phyloP scores from a whole-genome alignment of 805 yeast species.

The Wickerhamiella galacta region DNA sequence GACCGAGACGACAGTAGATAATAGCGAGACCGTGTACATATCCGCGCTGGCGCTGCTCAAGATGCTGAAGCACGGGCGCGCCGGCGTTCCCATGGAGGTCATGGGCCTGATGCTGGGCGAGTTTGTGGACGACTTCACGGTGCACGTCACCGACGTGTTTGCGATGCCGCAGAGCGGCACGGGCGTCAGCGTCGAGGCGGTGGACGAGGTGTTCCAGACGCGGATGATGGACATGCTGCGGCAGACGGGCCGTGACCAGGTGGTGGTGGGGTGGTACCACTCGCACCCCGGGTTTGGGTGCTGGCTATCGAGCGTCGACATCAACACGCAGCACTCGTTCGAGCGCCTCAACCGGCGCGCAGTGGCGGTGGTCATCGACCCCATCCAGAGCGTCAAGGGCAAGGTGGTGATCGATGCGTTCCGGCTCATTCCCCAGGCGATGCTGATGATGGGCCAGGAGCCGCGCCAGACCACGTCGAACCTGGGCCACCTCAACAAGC shows the following conservation, averaged over 20 bases:
- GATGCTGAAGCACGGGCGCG: slow-evolving; percentile 93
- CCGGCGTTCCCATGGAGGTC: slow-evolving; percentile 59
- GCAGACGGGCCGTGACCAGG: slow-evolving; percentile 98
- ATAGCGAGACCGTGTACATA: slow-evolving; percentile 89
- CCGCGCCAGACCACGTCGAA: slow-evolving; percentile 96
- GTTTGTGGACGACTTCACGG: slow-evolving; percentile 92
- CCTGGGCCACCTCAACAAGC: slow-evolving; percentile 87
- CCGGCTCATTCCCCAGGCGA: slow-evolving; percentile 73
- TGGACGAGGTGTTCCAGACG: slow-evolving; percentile 96
- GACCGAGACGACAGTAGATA: slow-evolving; percentile 72
- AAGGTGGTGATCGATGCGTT: slow-evolving; percentile 98
- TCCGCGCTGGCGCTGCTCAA: slow-evolving; percentile 88
- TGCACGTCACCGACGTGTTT: slow-evolving; percentile 93
- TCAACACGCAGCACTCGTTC: slow-evolving; percentile 92
- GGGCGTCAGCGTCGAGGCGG: slow-evolving; percentile 98
- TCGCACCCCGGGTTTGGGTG: slow-evolving; percentile 97
- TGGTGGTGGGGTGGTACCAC: slow-evolving; percentile 99
- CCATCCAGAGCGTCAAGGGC: slow-evolving; percentile 96
- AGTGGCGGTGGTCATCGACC: slow-evolving; percentile 96
- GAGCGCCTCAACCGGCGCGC: slow-evolving; percentile 92
- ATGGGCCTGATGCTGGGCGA: slow-evolving; percentile 99
- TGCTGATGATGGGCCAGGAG: slow-evolving; percentile 89
- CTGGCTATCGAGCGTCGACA: slow-evolving; percentile 95
- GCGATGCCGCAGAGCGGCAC: slow-evolving; percentile 98
- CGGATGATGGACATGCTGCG: slow-evolving; percentile 99